Conservation (phyloP, 192 early-diverging fungal genomes). For the Dissophora globulifera region DNA sequence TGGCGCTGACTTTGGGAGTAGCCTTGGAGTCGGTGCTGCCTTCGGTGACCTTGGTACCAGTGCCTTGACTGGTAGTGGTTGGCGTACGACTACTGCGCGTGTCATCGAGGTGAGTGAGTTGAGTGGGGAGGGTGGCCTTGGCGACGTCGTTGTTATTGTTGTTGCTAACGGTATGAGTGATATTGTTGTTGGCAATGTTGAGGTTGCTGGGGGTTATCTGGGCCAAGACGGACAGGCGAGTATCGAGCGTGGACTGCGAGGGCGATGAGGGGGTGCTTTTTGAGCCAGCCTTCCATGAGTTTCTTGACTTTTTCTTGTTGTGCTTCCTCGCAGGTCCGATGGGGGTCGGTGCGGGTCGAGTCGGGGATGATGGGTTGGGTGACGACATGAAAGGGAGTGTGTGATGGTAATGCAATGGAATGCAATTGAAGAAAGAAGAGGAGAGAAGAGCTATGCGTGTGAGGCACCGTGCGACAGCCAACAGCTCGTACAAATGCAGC, state of each 20-base stretch:
- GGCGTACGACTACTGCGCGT: too few relatives aligned
- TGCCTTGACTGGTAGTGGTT: neutral
- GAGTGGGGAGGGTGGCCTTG: too few relatives aligned
- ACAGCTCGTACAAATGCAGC: too few relatives aligned
- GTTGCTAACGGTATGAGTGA: neutral
- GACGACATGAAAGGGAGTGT: conserved; percentile 6
- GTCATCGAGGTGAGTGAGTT: too few relatives aligned
- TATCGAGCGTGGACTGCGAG: conserved; percentile 15
- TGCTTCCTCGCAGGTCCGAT: conserved; percentile 33
- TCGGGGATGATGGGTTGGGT: neutral
- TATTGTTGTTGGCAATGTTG: conserved; percentile 1
- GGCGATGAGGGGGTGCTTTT: conserved; percentile 46
- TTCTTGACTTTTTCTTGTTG: conserved; percentile 49
- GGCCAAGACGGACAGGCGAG: conserved; percentile 5
- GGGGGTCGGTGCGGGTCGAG: conserved; percentile 12
- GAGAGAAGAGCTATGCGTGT: too few relatives aligned
- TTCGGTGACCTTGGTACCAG: neutral
- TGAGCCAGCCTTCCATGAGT: conserved; percentile 47
- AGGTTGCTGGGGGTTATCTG: conserved; percentile 5
- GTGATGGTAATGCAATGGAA: too few relatives aligned
- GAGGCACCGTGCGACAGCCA: too few relatives aligned
- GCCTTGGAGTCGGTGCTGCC: neutral
- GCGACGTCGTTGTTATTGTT: neutral
- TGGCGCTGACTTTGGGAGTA: too few relatives aligned
- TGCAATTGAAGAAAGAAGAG: too few relatives aligned